Conservation (phyloP, 768 basidiomycete species). For the Lanmaoa rubissima region DNA sequence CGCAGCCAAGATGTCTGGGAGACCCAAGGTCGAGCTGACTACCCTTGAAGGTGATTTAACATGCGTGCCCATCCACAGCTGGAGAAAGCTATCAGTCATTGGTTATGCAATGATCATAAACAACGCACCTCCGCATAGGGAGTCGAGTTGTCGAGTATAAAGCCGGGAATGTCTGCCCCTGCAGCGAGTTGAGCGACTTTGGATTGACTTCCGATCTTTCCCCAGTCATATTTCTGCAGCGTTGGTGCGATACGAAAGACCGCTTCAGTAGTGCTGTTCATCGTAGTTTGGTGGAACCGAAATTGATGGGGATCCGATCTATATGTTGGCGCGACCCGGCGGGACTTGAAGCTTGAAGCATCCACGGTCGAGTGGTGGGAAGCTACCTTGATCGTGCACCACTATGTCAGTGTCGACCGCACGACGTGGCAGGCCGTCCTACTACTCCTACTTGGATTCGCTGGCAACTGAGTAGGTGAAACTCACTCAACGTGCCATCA, state of each 20-base stretch:
- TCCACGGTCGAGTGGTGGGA: too few relatives aligned
- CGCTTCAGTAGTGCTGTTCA: slow-evolving; percentile 26
- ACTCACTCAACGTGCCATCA: neutral
- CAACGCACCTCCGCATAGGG: slow-evolving; percentile 89
- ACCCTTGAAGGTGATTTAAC: slow-evolving; percentile 64
- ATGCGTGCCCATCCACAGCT: slow-evolving; percentile 99
- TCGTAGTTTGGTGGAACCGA: slow-evolving; percentile 6
- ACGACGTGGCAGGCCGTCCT: neutral
- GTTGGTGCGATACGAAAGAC: slow-evolving; percentile 85
- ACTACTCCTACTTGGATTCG: neutral
- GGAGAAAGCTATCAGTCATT: slow-evolving; percentile 9
- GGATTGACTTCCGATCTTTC: slow-evolving; percentile 74
- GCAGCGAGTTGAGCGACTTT: slow-evolving; percentile 86
- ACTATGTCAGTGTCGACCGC: too few relatives aligned
- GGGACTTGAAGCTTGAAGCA: too few relatives aligned
- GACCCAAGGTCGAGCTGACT: slow-evolving; percentile 45
- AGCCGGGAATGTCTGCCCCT: slow-evolving; percentile 58
- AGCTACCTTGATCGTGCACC: too few relatives aligned
- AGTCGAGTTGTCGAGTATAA: slow-evolving; percentile 62
- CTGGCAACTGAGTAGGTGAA: neutral
- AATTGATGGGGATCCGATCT: neutral
- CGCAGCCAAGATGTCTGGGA: slow-evolving; percentile 61
- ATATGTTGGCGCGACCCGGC: neutral
- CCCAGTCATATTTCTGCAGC: slow-evolving; percentile 93
- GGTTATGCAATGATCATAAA: neutral